These are phyloP conservation scores for Jaltomata sinuosa DNA, from an alignment of 257 asterid species.

Conservation along the genomic window DNA sequence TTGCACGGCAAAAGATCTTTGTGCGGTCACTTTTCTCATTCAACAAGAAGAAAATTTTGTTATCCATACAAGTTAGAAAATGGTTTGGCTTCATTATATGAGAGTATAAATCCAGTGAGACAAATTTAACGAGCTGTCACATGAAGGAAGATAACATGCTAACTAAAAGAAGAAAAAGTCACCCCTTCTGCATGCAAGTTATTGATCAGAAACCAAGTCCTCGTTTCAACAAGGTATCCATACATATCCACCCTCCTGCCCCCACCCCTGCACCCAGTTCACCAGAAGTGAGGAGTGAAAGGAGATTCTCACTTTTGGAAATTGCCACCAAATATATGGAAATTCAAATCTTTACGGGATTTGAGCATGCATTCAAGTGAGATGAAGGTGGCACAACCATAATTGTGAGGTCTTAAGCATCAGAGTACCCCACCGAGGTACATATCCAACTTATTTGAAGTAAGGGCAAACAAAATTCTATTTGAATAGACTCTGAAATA, in stretches of 20 bases:
- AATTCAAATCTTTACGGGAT: neutral
- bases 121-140: neutral
- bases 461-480: neutral
- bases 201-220: neutral
- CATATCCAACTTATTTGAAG: neutral
- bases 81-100: neutral
- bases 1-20: neutral
- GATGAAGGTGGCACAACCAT: neutral
- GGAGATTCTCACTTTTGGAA: neutral
- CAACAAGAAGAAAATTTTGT: neutral
- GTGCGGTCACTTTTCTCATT: neutral
- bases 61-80: neutral
- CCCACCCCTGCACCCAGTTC: neutral
- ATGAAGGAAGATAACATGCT: neutral
- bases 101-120: neutral
- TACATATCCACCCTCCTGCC: neutral
- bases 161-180: neutral
- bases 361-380: neutral
- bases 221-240: neutral
- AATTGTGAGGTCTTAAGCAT: neutral
- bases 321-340: neutral
- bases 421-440: neutral
- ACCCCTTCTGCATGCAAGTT: neutral
- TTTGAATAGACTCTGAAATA: neutral
- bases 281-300: neutral